Evolutionary conservation across 2,329 filamentous ascomycete species (phyloP).

Genomic region (Aspergillus fischeri): DNA sequence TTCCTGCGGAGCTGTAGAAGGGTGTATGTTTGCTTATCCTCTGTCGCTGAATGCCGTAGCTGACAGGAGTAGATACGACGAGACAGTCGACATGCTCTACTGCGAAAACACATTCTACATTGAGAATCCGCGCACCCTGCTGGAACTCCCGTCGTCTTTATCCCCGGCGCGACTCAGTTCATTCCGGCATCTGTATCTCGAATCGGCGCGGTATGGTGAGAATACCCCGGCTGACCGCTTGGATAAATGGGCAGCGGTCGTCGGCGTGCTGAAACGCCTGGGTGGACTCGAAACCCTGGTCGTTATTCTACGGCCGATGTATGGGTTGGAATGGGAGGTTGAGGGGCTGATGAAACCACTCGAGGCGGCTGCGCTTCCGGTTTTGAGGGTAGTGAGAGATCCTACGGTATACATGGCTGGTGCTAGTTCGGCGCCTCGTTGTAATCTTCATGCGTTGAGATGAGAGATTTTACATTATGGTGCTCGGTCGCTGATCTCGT

Average conservation of each 20-base stretch:
- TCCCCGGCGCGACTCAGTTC: not conserved
- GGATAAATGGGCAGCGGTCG: not conserved
- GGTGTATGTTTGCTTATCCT: too few species aligned
- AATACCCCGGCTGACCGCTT: not conserved
- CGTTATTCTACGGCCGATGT: not conserved
- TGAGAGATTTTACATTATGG: too few species aligned
- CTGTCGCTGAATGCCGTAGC: not conserved
- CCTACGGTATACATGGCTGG: not conserved
- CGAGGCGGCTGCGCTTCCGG: not conserved
- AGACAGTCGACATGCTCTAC: slow-evolving; percentile 1
- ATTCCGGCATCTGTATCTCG: not conserved
- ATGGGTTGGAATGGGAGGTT: not conserved
- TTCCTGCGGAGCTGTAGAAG: too few species aligned
- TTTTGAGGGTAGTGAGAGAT: not conserved
- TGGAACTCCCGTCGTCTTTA: not conserved
- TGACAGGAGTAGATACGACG: not conserved
- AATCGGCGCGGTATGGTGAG: not conserved
- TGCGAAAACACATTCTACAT: slow-evolving; percentile 4
- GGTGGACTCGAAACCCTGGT: not conserved
- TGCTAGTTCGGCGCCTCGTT: not conserved
- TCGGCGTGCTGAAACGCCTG: not conserved
- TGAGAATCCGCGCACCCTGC: slow-evolving; percentile 1
- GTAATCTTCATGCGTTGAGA: not conserved
- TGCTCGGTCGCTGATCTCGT: too few species aligned
- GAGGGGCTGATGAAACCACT: not conserved